A percentile compares a stretch with the other conserved stretches of the same genome.
Evolutionary conservation across 192 early-diverging fungal species (phyloP).

Genomic region (Coemansia sp.): DNA sequence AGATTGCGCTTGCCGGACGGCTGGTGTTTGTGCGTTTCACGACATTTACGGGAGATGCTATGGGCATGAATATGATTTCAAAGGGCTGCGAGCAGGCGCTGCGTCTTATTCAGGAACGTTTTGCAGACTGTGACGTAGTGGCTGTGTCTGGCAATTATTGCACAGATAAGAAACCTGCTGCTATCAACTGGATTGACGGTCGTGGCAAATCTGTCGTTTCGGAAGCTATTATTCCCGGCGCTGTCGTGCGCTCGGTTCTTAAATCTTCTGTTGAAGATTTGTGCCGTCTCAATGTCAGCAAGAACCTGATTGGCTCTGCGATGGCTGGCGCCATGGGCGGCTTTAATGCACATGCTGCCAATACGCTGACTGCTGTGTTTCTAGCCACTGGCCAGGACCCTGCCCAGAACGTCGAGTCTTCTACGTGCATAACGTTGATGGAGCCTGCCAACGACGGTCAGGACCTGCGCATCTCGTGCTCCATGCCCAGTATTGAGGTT

Average conservation of each 20-base stretch:
- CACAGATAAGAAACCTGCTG: conserved; percentile 94
- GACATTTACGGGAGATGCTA: conserved; percentile 90
- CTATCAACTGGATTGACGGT: conserved; percentile 97
- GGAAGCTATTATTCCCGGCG: conserved; percentile 79
- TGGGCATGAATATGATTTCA: conserved; percentile 99
- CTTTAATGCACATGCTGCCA: conserved; percentile 94
- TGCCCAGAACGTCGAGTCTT: conserved; percentile 92
- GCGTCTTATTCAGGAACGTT: conserved; percentile 59
- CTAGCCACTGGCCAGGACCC: conserved; percentile 94
- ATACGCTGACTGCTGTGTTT: conserved; percentile 86
- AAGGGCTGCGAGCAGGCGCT: conserved; percentile 89
- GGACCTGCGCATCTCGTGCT: conserved; percentile 85
- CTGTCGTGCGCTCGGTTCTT: conserved; percentile 73
- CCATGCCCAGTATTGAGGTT: conserved; percentile 93
- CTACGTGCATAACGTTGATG: conserved; percentile 93
- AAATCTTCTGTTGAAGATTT: conserved; percentile 82
- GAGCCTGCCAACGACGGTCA: conserved; percentile 73
- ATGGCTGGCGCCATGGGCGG: conserved; percentile 92
- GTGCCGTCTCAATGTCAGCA: conserved; percentile 77
- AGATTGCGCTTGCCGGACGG: conserved; percentile 79
- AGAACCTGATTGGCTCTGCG: conserved; percentile 91
- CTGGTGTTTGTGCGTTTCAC: conserved; percentile 86
- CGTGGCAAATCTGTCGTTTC: conserved; percentile 91
- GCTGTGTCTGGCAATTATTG: conserved; percentile 92
- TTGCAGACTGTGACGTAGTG: conserved; percentile 74